These are phyloP conservation scores for Leishmania mexicana DNA, from an alignment of 208 protist genomes.

Conservation along the genomic window DNA sequence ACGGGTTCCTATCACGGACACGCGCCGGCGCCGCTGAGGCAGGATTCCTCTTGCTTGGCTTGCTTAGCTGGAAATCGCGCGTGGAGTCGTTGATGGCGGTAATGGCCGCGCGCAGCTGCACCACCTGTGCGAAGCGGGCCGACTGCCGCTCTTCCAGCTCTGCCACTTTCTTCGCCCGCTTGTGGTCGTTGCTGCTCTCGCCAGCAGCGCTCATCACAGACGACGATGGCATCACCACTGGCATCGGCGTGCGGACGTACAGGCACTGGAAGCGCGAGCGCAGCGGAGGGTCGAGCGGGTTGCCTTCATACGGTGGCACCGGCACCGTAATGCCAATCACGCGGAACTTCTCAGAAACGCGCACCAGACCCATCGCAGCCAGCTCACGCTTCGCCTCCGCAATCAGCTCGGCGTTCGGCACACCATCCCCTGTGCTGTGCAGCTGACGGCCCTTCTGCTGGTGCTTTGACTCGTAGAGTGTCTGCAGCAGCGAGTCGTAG, in stretches of 20 bases:
- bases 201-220: constrained; percentile 8
- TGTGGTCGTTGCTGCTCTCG: constrained; percentile 3
- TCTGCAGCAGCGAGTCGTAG: constrained; percentile 84
- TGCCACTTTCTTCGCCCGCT: constrained; percentile 17
- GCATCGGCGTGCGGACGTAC: constrained; percentile 59
- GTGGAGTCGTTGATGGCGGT: constrained; percentile 66
- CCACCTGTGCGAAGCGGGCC: constrained; percentile 37
- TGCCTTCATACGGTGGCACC: constrained; percentile 83
- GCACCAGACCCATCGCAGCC: constrained; percentile 77
- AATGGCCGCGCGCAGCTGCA: constrained; percentile 55
- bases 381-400: constrained; percentile 60
- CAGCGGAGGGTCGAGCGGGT: constrained; percentile 87
- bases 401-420: constrained; percentile 7
- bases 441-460: constrained; percentile 8
- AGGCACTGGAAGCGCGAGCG: constrained; percentile 88
- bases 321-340: constrained; percentile 95
- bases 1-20: background rate
- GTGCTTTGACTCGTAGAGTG: constrained; percentile 37
- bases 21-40: background rate
- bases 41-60: constrained; percentile 18
- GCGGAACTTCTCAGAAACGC: constrained; percentile 91
- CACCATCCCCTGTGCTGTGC: background rate
- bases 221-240: constrained; percentile 26
- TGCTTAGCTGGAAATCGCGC: constrained; percentile 50
- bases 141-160: constrained; percentile 30